Percentiles rank a stretch among this genome's conserved stretches.
phyloP scores from a whole-genome alignment of 805 yeast genomes.

The Danielozyma ontarioensis region DNA sequence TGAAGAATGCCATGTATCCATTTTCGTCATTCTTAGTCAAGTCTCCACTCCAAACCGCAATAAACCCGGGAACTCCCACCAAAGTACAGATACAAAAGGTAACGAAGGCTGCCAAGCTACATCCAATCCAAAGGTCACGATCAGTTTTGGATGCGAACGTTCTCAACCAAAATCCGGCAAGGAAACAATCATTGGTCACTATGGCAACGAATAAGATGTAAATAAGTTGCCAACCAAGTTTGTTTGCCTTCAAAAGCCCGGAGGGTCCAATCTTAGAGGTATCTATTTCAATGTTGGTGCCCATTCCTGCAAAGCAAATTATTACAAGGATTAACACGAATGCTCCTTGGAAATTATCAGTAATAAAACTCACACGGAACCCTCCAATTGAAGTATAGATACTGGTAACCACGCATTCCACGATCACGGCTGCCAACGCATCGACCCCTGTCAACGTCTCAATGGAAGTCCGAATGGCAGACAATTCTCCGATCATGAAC shows the following conservation, averaged over 20 bases:
- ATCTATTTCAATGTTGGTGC: conserved; percentile 64
- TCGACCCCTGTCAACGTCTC: conserved; percentile 72
- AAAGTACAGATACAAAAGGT: conserved; percentile 60
- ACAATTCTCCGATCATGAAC: conserved; percentile 81
- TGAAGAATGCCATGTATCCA: conserved; percentile 67
- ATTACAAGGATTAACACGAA: conserved; percentile 63
- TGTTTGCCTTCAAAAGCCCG: conserved; percentile 59
- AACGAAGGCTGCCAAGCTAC: conserved; percentile 68
- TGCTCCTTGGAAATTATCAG: conserved; percentile 81
- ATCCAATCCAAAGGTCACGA: conserved; percentile 69
- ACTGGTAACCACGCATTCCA: conserved; percentile 82
- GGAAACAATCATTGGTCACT: conserved; percentile 82
- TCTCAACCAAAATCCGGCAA: conserved; percentile 92
- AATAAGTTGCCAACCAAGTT: conserved; percentile 83
- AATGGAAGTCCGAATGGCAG: conserved; percentile 74
- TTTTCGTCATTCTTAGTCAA: conserved; percentile 46
- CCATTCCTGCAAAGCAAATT: conserved; percentile 75
- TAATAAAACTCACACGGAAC: conserved; percentile 78
- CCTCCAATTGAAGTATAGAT: conserved; percentile 88
- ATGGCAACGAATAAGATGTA: conserved; percentile 84
- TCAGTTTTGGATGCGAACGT: conserved; percentile 84
- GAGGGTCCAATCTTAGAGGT: conserved; percentile 57
- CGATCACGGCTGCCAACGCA: conserved; percentile 76
- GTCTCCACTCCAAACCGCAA: conserved; percentile 89
- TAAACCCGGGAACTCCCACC: conserved; percentile 77